Evolutionary conservation across 371 early-diverging fungal species (phyloP).

Genomic region (Mortierella sp.): DNA sequence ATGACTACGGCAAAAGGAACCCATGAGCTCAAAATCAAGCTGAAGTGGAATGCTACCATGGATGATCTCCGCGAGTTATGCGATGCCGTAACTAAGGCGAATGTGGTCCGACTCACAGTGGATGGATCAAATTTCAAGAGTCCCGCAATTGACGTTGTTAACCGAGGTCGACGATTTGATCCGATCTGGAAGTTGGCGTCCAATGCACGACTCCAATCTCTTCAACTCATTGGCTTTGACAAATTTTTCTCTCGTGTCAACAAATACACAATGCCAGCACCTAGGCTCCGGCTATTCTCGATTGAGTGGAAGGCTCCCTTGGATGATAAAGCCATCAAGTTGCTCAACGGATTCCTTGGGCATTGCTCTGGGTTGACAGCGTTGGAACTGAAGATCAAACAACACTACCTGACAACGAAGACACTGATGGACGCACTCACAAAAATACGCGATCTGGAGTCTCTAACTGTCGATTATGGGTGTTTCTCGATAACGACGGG

Average conservation of each 20-base stretch:
- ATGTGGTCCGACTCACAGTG: not conserved
- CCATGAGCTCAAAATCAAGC: conserved; percentile 5
- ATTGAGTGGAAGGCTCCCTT: not conserved
- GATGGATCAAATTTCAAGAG: not conserved
- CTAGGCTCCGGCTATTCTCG: not conserved
- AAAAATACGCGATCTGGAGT: too few relatives aligned
- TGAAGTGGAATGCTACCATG: conserved; percentile 4
- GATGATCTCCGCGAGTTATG: conserved; percentile 12
- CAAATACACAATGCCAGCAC: not conserved
- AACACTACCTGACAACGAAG: too few relatives aligned
- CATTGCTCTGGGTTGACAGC: too few relatives aligned
- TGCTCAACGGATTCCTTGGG: not conserved
- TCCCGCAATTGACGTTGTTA: not conserved
- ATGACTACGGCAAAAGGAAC: not conserved
- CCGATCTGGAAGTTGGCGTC: conserved; percentile 1
- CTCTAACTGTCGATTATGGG: too few relatives aligned
- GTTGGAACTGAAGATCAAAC: too few relatives aligned
- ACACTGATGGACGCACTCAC: too few relatives aligned
- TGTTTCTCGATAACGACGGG: too few relatives aligned
- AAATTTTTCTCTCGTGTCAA: conserved; percentile 15
- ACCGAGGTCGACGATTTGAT: conserved; percentile 12
- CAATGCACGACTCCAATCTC: not conserved
- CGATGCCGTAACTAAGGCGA: not conserved
- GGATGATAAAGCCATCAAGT: not conserved
- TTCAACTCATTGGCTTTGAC: not conserved